These are phyloP conservation scores for Ajuga chamaepitys DNA, from an alignment of 257 asterid genomes.

Conservation along the genomic window DNA sequence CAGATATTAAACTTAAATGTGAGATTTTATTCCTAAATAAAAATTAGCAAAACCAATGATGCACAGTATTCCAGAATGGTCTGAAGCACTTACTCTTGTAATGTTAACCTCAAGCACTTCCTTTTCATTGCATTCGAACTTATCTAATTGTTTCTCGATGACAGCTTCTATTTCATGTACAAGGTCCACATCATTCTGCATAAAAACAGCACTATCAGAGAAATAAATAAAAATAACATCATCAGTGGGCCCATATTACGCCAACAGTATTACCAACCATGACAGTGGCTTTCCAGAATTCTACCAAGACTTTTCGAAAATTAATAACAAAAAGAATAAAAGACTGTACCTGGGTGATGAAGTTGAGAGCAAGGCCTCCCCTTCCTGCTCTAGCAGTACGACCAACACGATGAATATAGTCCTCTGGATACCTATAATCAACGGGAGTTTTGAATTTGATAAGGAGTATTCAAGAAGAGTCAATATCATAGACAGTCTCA, in stretches of 20 bases:
- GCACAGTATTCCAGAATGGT: not conserved
- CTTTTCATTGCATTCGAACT: conserved; percentile 67
- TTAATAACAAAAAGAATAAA: not conserved
- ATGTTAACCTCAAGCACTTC: conserved; percentile 63
- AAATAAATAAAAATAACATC: too few species aligned
- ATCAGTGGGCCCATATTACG: too few species aligned
- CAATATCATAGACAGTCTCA: not conserved
- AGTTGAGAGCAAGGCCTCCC: conserved; percentile 87
- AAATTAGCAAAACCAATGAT: too few species aligned
- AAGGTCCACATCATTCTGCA: conserved; percentile 82
- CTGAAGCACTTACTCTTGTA: conserved; percentile 46
- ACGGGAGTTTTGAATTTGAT: not conserved
- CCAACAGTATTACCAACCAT: not conserved
- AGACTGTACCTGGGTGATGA: conserved; percentile 61
- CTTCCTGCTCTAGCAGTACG: conserved; percentile 99
- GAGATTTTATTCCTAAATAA: too few species aligned
- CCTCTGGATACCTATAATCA: conserved; percentile 58
- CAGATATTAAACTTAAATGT: too few species aligned
- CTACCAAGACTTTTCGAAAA: not conserved
- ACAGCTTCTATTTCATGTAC: conserved; percentile 79
- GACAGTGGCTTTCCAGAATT: not conserved
- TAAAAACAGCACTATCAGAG: too few species aligned
- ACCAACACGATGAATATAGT: conserved; percentile 96
- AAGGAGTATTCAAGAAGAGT: not conserved
- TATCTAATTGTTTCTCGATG: conserved; percentile 60